Conservation (phyloP, 2,329 filamentous ascomycete species). For the Cladosporium halotolerans region DNA sequence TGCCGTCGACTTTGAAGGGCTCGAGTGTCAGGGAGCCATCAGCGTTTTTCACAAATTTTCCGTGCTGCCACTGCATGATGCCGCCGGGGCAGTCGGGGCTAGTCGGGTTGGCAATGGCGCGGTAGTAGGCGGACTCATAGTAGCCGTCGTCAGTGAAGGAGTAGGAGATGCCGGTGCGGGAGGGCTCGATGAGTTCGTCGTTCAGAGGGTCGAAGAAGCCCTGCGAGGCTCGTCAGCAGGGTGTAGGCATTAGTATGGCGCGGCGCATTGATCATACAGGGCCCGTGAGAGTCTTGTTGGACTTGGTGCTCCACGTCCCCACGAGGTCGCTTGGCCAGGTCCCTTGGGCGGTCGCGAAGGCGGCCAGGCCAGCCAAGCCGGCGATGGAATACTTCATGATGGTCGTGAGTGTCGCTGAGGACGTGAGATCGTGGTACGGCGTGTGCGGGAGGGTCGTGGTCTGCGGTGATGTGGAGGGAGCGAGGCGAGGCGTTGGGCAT, state of each 20-base stretch:
- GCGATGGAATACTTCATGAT: conserved; percentile 27
- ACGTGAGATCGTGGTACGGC: not conserved
- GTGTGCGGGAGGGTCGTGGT: not conserved
- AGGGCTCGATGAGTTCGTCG: conserved; percentile 61
- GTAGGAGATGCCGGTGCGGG: conserved; percentile 63
- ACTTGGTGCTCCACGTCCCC: conserved; percentile 70
- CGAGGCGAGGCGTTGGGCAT: not conserved
- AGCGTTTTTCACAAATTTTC: conserved; percentile 49
- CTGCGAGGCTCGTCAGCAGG: conserved; percentile 33
- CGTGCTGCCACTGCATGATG: conserved; percentile 56
- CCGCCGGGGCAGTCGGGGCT: conserved; percentile 39
- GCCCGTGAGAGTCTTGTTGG: conserved; percentile 61
- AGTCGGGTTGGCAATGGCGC: conserved; percentile 56
- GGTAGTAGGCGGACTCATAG: conserved; percentile 65
- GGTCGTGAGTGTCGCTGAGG: not conserved
- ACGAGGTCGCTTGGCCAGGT: conserved; percentile 41
- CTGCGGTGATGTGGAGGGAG: not conserved
- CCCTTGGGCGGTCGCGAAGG: conserved; percentile 17
- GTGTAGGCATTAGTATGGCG: not conserved
- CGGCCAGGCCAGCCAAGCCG: conserved; percentile 18
- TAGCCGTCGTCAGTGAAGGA: conserved; percentile 63
- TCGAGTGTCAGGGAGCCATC: conserved; percentile 55
- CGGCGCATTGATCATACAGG: conserved; percentile 45
- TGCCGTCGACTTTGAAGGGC: conserved; percentile 60
- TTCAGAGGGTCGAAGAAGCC: conserved; percentile 63